phyloP scores from a whole-genome alignment of 345 rosid genomes.

The Brassica napus region DNA sequence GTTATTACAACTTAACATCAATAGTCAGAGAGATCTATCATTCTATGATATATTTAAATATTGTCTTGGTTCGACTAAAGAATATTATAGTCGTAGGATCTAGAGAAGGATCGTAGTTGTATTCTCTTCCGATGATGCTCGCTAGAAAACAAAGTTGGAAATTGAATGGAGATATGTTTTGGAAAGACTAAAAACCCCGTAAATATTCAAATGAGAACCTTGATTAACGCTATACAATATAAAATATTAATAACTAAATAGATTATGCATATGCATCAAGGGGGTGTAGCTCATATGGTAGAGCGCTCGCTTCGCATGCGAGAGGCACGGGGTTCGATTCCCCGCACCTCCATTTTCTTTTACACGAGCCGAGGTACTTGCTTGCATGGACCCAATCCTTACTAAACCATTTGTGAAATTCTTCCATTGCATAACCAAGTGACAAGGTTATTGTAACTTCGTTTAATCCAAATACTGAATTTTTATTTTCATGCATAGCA shows the following conservation, averaged over 20 bases:
- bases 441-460: no score
- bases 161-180: neutral
- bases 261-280: neutral
- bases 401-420: no score
- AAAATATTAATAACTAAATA: neutral
- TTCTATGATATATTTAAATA: neutral
- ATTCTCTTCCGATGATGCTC: slow-evolving; percentile 20
- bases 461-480: no score
- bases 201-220: neutral
- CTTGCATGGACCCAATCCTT: no score
- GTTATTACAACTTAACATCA: neutral
- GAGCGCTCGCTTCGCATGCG: slow-evolving; percentile 99
- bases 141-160: neutral
- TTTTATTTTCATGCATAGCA: no score
- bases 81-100: slow-evolving; percentile 17
- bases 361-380: neutral
- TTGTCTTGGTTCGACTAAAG: neutral
- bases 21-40: slow-evolving; percentile 15
- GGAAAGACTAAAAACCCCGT: neutral
- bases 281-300: slow-evolving; percentile 48
- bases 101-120: slow-evolving; percentile 13
- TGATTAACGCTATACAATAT: neutral
- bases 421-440: no score
- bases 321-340: slow-evolving; percentile 99
- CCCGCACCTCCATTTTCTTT: slow-evolving; percentile 68